A percentile compares a stretch with the other conserved stretches of the same genome.
Conservation (phyloP, 768 basidiomycete species). For the Pholiota molesta region DNA sequence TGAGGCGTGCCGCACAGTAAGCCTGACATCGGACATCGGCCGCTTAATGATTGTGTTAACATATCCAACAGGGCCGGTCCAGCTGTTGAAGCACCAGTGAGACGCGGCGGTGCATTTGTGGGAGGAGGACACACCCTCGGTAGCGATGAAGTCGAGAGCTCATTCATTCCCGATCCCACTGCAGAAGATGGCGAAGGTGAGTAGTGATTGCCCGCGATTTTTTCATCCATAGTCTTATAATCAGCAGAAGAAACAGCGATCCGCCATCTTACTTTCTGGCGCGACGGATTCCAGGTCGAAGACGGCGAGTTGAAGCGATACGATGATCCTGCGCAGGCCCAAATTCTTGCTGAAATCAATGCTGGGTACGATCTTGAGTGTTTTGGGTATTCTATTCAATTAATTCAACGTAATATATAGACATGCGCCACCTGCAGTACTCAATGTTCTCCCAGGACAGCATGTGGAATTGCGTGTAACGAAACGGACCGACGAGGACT, state of each 20-base stretch:
- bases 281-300: slow-evolving; percentile 90
- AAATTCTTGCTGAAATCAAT: slow-evolving; percentile 75
- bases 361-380: slow-evolving; percentile 55
- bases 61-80: slow-evolving; percentile 24
- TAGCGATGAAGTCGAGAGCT: slow-evolving; percentile 84
- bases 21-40: slow-evolving; percentile 25
- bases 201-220: background rate
- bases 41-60: background rate
- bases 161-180: slow-evolving; percentile 74
- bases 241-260: slow-evolving; percentile 56
- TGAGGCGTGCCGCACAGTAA: slow-evolving; percentile 82
- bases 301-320: slow-evolving; percentile 86
- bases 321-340: slow-evolving; percentile 73
- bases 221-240: background rate
- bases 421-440: slow-evolving; percentile 74
- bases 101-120: slow-evolving; percentile 45
- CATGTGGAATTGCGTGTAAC: slow-evolving; percentile 83
- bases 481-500: slow-evolving; percentile 72
- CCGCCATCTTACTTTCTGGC: slow-evolving; percentile 89
- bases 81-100: slow-evolving; percentile 20
- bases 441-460: slow-evolving; percentile 77
- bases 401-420: slow-evolving; percentile 36
- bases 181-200: slow-evolving; percentile 33
- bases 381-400: background rate
- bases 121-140: slow-evolving; percentile 87